Evolutionary conservation across 108 stramenopile species (phyloP).

Genomic region (Licmophora abbreviata): DNA sequence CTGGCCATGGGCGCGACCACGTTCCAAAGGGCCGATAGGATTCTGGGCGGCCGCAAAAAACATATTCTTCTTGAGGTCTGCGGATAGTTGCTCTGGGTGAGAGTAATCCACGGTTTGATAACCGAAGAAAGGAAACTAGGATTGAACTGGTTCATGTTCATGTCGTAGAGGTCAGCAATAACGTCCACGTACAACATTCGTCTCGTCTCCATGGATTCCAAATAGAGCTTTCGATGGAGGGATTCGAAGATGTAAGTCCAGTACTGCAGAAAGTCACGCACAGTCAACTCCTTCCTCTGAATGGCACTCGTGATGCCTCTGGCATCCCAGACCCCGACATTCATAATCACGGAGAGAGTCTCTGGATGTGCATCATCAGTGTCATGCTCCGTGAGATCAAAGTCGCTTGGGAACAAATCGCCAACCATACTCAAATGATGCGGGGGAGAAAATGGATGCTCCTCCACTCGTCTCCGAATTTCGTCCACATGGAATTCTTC

Average conservation of each 20-base stretch:
- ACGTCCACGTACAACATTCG: constrained; percentile 23
- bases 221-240: constrained; percentile 19
- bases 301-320: constrained; percentile 12
- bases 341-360: constrained; percentile 6
- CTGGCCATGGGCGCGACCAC: constrained; percentile 24
- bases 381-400: background rate
- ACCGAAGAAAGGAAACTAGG: constrained; percentile 21
- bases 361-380: background rate
- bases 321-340: constrained; percentile 19
- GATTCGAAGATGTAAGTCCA: constrained; percentile 28
- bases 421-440: constrained; percentile 5
- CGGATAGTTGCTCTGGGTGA: constrained; percentile 29
- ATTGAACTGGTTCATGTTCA: constrained; percentile 18
- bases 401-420: constrained; percentile 7
- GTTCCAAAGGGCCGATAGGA: constrained; percentile 22
- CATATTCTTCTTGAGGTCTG: constrained; percentile 23
- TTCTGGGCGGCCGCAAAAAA: constrained; percentile 18
- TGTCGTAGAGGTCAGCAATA: constrained; percentile 15
- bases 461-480: constrained; percentile 15
- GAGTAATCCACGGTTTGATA: constrained; percentile 20
- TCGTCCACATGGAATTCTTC: constrained; percentile 15
- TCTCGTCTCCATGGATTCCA: constrained; percentile 4
- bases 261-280: constrained; percentile 21
- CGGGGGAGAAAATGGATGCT: constrained; percentile 7
- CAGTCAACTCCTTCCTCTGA: constrained; percentile 4